Evolutionary conservation across 2,329 filamentous ascomycete species (phyloP).

Genomic region (Cercospora nicotianae): DNA sequence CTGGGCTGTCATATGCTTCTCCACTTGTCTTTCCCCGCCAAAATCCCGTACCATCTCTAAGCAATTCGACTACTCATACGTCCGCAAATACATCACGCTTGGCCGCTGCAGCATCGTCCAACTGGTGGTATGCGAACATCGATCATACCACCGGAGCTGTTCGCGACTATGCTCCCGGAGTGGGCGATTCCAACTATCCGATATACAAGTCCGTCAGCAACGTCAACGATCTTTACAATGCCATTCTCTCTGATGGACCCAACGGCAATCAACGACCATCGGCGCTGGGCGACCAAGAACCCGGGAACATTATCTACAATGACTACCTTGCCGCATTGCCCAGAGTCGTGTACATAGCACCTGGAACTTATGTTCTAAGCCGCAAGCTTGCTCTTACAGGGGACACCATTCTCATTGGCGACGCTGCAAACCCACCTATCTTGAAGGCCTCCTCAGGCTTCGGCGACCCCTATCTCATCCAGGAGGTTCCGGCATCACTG

Average conservation of each 20-base stretch:
- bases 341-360: constrained; percentile 46
- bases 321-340: constrained; percentile 47
- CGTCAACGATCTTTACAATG: neutral
- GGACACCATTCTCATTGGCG: constrained; percentile 87
- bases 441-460: constrained; percentile 53
- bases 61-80: neutral
- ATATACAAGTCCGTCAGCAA: constrained; percentile 1
- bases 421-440: constrained; percentile 67
- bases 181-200: neutral
- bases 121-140: constrained; percentile 22
- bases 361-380: constrained; percentile 45
- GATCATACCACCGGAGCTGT: constrained; percentile 18
- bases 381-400: constrained; percentile 73
- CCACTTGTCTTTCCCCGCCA: neutral
- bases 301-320: constrained; percentile 4
- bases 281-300: neutral
- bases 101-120: neutral
- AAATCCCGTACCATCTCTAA: neutral
- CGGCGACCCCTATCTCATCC: constrained; percentile 22
- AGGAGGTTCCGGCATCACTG: constrained; percentile 20
- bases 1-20: neutral
- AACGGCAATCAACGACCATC: constrained; percentile 14
- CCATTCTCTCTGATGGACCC: constrained; percentile 8
- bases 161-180: constrained; percentile 19
- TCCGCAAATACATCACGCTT: neutral